These are phyloP conservation scores for Arabidopsis hybrid DNA, from an alignment of 441 rosid species.

Conservation along the genomic window DNA sequence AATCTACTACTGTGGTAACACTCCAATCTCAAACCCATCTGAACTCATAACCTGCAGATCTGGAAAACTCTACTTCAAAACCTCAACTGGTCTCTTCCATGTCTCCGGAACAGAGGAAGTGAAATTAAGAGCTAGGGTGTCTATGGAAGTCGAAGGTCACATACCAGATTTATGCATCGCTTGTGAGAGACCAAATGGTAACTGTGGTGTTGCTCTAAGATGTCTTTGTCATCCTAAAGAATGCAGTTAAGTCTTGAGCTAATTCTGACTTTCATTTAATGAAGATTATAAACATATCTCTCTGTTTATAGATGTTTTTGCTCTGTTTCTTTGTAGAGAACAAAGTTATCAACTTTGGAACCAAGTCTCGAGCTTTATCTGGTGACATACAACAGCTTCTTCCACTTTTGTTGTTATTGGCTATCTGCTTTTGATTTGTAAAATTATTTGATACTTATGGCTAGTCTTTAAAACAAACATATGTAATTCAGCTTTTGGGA, in stretches of 20 bases:
- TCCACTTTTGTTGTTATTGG: not conserved
- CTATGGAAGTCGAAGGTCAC: slow-evolving; percentile 64
- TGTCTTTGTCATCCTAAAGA: slow-evolving; percentile 72
- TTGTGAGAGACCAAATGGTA: slow-evolving; percentile 65
- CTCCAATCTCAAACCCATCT: not conserved
- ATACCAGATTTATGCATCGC: slow-evolving; percentile 58
- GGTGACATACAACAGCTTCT: slow-evolving; percentile 14
- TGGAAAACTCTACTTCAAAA: slow-evolving; percentile 56
- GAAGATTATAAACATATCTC: no score
- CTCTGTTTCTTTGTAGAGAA: slow-evolving; percentile 30
- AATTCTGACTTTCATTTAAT: not conserved
- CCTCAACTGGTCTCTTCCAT: slow-evolving; percentile 54
- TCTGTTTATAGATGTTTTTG: slow-evolving; percentile 5
- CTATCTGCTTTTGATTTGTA: slow-evolving; percentile 9
- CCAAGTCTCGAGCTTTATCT: slow-evolving; percentile 25
- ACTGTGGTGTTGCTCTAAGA: slow-evolving; percentile 64
- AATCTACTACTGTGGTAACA: no score
- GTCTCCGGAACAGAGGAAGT: slow-evolving; percentile 45
- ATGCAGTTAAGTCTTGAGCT: slow-evolving; percentile 57
- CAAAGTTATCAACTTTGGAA: slow-evolving; percentile 34
- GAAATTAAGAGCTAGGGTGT: slow-evolving; percentile 53
- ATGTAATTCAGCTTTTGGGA: not conserved
- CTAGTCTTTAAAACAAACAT: not conserved
- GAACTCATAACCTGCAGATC: slow-evolving; percentile 55
- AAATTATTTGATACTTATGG: not conserved